These are phyloP conservation scores for Coemansia sp. DNA, from an alignment of 192 early-diverging fungal species.

Conservation along the genomic window DNA sequence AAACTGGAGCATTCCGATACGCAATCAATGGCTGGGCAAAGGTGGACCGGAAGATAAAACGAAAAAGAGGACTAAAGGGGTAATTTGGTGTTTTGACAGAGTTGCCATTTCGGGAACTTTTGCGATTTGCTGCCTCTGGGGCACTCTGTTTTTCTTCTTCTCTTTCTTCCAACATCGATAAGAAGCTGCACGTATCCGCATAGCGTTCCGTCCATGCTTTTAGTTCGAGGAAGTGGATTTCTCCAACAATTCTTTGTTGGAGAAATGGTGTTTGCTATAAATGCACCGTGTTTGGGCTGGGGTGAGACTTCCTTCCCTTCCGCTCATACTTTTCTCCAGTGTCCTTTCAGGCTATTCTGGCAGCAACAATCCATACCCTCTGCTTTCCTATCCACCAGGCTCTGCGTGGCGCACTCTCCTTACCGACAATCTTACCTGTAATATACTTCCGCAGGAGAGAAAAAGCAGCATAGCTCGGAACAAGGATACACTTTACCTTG, in stretches of 20 bases:
- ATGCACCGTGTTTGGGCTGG: too few relatives aligned
- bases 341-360: background rate
- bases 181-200: background rate
- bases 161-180: background rate
- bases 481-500: background rate
- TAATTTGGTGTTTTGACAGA: background rate
- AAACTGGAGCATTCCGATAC: conserved; percentile 4
- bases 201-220: background rate
- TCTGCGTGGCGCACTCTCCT: background rate
- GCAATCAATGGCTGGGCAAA: background rate
- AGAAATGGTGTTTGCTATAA: background rate
- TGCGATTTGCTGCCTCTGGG: too few relatives aligned
- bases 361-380: background rate
- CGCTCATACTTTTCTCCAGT: background rate
- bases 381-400: background rate
- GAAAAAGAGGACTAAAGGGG: background rate
- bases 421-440: background rate
- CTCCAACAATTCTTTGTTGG: background rate
- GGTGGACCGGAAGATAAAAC: background rate
- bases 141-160: background rate
- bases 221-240: background rate
- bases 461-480: background rate
- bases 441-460: background rate
- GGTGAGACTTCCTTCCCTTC: too few relatives aligned
- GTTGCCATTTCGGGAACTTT: too few relatives aligned